phyloP scores from a whole-genome alignment of 148 eudicot genomes.

The Linanthus parryae region DNA sequence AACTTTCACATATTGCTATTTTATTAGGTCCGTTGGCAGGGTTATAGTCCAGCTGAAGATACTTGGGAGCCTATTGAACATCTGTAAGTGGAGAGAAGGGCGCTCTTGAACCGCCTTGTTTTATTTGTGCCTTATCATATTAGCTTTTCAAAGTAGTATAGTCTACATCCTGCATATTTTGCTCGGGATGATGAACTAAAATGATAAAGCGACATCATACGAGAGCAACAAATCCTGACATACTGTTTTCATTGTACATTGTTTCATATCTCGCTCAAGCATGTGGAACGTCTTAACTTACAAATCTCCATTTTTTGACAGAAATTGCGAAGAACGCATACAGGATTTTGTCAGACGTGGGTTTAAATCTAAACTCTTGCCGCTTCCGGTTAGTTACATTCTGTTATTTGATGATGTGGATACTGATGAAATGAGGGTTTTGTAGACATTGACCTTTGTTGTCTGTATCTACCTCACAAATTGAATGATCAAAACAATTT shows the following conservation, averaged over 20 bases:
- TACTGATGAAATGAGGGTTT: too few species aligned
- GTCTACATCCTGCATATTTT: too few species aligned
- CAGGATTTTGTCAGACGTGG: slow-evolving; percentile 58
- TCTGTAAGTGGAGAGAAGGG: too few species aligned
- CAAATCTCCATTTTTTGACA: slow-evolving; percentile 25
- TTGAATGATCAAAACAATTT: background rate
- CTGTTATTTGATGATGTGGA: background rate
- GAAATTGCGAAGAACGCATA: slow-evolving; percentile 75
- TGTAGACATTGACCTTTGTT: slow-evolving; percentile 1
- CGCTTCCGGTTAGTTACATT: slow-evolving; percentile 69
- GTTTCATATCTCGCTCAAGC: too few species aligned
- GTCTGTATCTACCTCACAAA: background rate
- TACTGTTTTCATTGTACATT: too few species aligned
- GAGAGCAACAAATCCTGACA: too few species aligned
- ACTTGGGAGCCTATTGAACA: slow-evolving; percentile 93
- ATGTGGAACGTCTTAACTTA: too few species aligned
- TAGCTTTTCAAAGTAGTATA: too few species aligned
- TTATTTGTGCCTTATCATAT: too few species aligned
- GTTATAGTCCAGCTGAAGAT: slow-evolving; percentile 74
- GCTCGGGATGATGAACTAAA: too few species aligned
- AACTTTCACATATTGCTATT: slow-evolving; percentile 5
- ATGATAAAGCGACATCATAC: too few species aligned
- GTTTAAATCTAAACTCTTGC: slow-evolving; percentile 49
- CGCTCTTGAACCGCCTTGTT: too few species aligned
- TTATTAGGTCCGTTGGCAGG: slow-evolving; percentile 83